Conservation (phyloP, 352 stramenopile species). For the Phytophthora kernoviae region DNA sequence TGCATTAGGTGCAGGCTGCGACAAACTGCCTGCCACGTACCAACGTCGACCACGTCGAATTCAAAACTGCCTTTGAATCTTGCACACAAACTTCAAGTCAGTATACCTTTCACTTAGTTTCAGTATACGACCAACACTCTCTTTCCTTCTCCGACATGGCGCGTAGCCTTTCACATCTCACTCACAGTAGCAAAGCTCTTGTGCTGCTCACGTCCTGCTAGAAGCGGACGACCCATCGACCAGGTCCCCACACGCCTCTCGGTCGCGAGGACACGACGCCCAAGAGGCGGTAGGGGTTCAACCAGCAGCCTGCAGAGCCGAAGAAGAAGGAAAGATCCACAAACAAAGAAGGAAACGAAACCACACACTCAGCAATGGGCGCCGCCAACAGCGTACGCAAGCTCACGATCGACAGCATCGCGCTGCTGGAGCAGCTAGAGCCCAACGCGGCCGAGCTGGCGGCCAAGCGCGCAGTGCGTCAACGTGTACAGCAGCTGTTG, state of each 20-base stretch:
- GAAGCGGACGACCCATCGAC: background rate
- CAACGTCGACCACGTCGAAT: too few species aligned
- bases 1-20: too few species aligned
- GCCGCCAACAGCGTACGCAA: constrained; percentile 81
- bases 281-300: constrained; percentile 3
- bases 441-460: constrained; percentile 58
- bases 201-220: background rate
- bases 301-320: background rate
- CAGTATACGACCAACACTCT: constrained; percentile 2
- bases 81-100: background rate
- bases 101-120: background rate
- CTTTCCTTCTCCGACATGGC: background rate
- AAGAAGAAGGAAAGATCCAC: background rate
- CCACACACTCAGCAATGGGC: constrained; percentile 50
- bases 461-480: constrained; percentile 51
- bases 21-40: too few species aligned
- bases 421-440: constrained; percentile 83
- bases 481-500: constrained; percentile 61
- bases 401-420: constrained; percentile 81
- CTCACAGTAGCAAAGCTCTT: background rate
- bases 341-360: background rate
- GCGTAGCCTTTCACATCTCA: background rate
- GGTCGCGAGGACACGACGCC: background rate
- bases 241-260: background rate
- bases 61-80: background rate